Evolutionary conservation across 371 early-diverging fungal genomes (phyloP).

Genomic region (Lichtheimia ornata): DNA sequence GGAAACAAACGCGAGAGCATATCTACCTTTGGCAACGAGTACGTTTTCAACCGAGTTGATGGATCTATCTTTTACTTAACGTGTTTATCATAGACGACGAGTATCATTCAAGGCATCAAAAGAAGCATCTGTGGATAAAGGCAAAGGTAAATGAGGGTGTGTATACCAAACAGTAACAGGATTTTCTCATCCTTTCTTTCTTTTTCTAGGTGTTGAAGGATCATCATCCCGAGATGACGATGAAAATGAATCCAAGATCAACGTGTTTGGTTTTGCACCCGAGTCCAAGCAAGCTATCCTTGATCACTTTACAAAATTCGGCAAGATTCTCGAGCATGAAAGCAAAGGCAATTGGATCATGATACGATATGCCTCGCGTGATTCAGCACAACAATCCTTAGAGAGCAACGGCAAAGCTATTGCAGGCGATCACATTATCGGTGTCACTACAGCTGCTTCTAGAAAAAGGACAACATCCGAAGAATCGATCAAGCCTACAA

Average conservation of each 20-base stretch:
- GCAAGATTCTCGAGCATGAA: slow-evolving; percentile 9
- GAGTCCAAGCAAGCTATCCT: slow-evolving; percentile 7
- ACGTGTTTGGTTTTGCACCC: slow-evolving; percentile 15
- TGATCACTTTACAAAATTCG: slow-evolving; percentile 14
- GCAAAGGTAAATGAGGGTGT: neutral
- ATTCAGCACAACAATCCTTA: slow-evolving; percentile 7
- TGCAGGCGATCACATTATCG: slow-evolving; percentile 9
- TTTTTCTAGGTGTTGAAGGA: neutral
- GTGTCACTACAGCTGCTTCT: slow-evolving; percentile 8
- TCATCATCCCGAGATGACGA: neutral
- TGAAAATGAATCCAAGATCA: slow-evolving; percentile 7
- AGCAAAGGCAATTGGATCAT: slow-evolving; percentile 6
- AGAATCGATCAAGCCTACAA: neutral
- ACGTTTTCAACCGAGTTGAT: neutral
- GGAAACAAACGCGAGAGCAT: slow-evolving; percentile 4
- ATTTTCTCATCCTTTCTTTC: neutral
- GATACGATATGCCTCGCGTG: slow-evolving; percentile 6
- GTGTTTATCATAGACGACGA: neutral
- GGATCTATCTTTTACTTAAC: neutral
- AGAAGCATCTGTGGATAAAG: neutral
- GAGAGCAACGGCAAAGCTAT: slow-evolving; percentile 11
- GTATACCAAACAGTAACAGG: neutral
- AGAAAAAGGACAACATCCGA: neutral
- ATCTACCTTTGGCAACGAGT: slow-evolving; percentile 1
- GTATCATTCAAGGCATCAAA: slow-evolving; percentile 5